phyloP scores from a whole-genome alignment of 2,329 filamentous ascomycete genomes.

The Alternaria tenuissima region DNA sequence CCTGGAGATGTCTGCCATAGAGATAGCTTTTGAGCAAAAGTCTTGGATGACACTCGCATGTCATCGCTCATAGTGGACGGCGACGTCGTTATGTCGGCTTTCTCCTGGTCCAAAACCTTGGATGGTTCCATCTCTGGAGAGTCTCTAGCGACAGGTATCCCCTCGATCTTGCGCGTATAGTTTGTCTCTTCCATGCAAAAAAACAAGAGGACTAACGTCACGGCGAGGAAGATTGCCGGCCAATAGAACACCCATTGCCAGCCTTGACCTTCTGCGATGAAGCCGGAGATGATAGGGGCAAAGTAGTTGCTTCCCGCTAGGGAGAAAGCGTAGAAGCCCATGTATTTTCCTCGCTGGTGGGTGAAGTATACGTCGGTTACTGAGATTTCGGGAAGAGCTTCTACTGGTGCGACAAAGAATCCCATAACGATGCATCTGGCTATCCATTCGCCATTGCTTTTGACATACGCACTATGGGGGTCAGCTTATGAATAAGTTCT shows the following conservation, averaged over 20 bases:
- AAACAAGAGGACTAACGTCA: conserved; percentile 62
- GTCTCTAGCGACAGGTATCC: conserved; percentile 11
- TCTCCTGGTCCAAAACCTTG: conserved; percentile 18
- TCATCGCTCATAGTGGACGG: conserved; percentile 24
- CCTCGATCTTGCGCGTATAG: conserved; percentile 53
- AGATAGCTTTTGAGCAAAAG: conserved; percentile 30
- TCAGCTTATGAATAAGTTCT: neutral
- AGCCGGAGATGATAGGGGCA: conserved; percentile 48
- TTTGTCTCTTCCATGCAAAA: conserved; percentile 70
- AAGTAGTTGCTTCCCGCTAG: conserved; percentile 49
- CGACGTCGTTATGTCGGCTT: conserved; percentile 35
- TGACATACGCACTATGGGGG: conserved; percentile 54
- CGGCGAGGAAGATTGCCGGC: conserved; percentile 62
- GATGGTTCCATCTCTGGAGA: conserved; percentile 16
- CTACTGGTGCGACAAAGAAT: conserved; percentile 59
- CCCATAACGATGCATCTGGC: conserved; percentile 58
- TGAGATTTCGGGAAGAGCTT: conserved; percentile 59
- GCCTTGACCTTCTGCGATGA: conserved; percentile 47
- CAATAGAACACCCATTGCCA: conserved; percentile 56
- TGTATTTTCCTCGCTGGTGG: conserved; percentile 44
- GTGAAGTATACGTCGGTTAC: conserved; percentile 54
- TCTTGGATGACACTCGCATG: conserved; percentile 18
- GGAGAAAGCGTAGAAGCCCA: conserved; percentile 45
- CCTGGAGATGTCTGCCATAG: conserved; percentile 33
- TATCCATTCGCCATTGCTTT: conserved; percentile 57